Base-by-base conservation (phyloP, 768 basidiomycete species). In the Hortiboletus campestris region DNA sequence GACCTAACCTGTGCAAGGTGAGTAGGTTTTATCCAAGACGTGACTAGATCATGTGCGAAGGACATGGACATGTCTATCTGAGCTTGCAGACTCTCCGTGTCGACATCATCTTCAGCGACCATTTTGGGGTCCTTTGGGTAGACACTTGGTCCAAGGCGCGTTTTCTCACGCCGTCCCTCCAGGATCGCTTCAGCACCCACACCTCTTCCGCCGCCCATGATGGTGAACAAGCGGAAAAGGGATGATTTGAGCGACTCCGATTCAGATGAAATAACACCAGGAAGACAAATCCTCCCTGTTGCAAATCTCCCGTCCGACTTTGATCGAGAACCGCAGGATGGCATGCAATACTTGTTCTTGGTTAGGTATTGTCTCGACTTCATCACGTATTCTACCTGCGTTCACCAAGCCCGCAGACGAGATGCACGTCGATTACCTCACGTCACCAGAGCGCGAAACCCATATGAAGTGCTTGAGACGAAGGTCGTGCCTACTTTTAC, bases 21-120 rank as follows among this genome's bases (percentile, higher is more conserved):
- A 38, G 76, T 72, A 32, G 86, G 80, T 61, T 83, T 82, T 61
- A 92, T 76, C 90, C 90, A 92, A 51, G 90, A 88, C 20, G 86
- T 78, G 42, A 89, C 83, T 62, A 91, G 77, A 67, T 82, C 78
- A 59, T 91, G 82, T 2, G 86, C 84, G 70, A 85, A 83, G 6
- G 89, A 85, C 83, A 91, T 83, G 20, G 89, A 84, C 63, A 89
- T 74, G 70, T 92, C 87, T 49, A 91, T 84, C 72, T 88, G 88
- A n/a, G 89, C 89, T 69, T 91, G 90, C 39, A 92, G 75, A 34
- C 80, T 75, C 63, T 89, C 86, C 46, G 76, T 61, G 66, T 90
- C 86, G 43, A 89, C 76, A 39, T 80, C 78, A 54, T 85, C 82
- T 60, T 84, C 80, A n/a, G 63, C 56, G 50, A 63, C 63, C 72